Evolutionary conservation across 805 yeast species (phyloP).

Genomic region (Kuraishia cidri): DNA sequence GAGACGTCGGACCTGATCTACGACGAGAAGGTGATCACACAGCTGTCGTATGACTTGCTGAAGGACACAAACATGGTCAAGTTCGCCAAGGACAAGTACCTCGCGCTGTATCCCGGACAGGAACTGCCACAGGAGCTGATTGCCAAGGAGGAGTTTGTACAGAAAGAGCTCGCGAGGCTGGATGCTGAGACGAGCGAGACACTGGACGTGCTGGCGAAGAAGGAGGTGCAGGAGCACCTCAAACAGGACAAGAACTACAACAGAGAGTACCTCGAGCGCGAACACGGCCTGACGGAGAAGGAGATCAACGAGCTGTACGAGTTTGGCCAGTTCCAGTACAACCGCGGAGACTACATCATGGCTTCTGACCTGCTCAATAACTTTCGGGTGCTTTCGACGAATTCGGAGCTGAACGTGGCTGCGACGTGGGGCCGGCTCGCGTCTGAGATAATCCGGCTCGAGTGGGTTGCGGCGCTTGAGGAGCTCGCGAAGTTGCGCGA

Average conservation of each 20-base stretch:
- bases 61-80: conserved; percentile 50
- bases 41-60: conserved; percentile 41
- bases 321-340: conserved; percentile 54
- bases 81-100: conserved; percentile 34
- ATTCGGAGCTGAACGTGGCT: conserved; percentile 37
- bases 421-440: conserved; percentile 70
- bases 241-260: conserved; percentile 49
- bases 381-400: conserved; percentile 45
- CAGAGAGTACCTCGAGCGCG: conserved; percentile 32
- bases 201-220: conserved; percentile 32
- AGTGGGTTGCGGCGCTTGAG: conserved; percentile 43
- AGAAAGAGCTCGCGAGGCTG: conserved; percentile 24
- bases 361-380: conserved; percentile 51
- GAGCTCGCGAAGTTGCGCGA: conserved; percentile 49
- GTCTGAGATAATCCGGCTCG: conserved; percentile 42
- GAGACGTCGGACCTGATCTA: conserved; percentile 37
- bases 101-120: conserved; percentile 27
- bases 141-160: conserved; percentile 29
- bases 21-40: conserved; percentile 32
- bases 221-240: conserved; percentile 41
- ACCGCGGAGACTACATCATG: conserved; percentile 52
- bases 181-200: conserved; percentile 35
- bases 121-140: conserved; percentile 30
- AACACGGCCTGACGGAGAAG: conserved; percentile 36
- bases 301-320: conserved; percentile 43